These are phyloP conservation scores for Candida manassasensis DNA, from an alignment of 805 yeast genomes.

Conservation along the genomic window DNA sequence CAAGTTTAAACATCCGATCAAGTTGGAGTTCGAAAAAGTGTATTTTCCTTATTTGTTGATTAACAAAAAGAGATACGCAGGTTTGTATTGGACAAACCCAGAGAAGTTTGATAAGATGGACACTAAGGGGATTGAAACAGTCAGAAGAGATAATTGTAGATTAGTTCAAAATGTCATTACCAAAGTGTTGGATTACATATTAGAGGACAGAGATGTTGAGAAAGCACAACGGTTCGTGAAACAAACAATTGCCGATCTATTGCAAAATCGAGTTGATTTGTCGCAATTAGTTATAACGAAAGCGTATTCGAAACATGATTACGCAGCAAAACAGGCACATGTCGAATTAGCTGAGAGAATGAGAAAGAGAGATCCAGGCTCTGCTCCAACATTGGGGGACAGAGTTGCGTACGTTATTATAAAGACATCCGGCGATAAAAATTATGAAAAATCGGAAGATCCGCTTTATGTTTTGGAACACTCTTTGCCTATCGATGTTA, in stretches of 20 bases:
- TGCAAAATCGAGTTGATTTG: constrained; percentile 88
- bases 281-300: constrained; percentile 92
- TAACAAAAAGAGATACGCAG: constrained; percentile 96
- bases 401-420: constrained; percentile 96
- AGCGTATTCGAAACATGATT: constrained; percentile 82
- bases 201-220: constrained; percentile 81
- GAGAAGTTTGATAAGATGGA: constrained; percentile 95
- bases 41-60: constrained; percentile 91
- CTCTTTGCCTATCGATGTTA: constrained; percentile 89
- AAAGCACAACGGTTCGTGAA: constrained; percentile 85
- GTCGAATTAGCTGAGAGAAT: constrained; percentile 94
- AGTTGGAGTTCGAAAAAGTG: constrained; percentile 93
- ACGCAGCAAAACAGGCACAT: constrained; percentile 96
- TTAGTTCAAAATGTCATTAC: constrained; percentile 93
- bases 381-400: constrained; percentile 95
- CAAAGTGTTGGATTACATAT: constrained; percentile 75
- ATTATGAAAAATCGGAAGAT: constrained; percentile 95
- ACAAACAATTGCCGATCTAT: constrained; percentile 78
- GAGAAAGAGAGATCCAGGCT: constrained; percentile 94
- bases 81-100: constrained; percentile 91
- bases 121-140: constrained; percentile 97
- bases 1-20: constrained; percentile 78
- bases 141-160: constrained; percentile 94
- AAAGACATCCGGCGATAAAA: constrained; percentile 71
- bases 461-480: constrained; percentile 91